Evolutionary conservation across 2,329 filamentous ascomycete species (phyloP).

Genomic region (Lasiodiplodia theobromae): DNA sequence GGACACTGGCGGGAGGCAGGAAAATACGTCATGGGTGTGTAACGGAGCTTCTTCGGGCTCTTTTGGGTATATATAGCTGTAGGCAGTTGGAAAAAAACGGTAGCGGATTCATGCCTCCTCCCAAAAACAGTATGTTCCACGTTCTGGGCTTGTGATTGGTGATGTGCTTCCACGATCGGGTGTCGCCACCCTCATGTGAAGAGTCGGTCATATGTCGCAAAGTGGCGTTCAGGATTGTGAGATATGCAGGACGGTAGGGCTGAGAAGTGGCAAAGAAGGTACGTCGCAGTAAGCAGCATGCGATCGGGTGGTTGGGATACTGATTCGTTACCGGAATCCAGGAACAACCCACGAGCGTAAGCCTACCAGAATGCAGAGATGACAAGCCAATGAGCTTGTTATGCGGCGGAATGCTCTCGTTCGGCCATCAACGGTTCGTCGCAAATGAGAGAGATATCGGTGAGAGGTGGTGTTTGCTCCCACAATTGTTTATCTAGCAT

Average conservation of each 20-base stretch:
- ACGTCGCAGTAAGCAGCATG: constrained; percentile 16
- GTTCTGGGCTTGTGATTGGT: not conserved
- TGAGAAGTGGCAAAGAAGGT: constrained; percentile 12
- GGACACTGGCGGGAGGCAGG: constrained; percentile 21
- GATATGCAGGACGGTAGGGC: not conserved
- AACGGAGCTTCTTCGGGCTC: not conserved
- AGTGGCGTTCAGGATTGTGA: not conserved
- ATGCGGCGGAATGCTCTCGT: not conserved
- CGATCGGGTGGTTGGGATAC: not conserved
- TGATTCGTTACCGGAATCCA: constrained; percentile 17
- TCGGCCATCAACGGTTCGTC: not conserved
- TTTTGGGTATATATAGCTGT: constrained; percentile 22
- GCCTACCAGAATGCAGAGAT: not conserved
- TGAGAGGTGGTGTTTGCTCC: not conserved
- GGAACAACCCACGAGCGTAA: not conserved
- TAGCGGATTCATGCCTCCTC: constrained; percentile 14
- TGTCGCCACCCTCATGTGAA: not conserved
- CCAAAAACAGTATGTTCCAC: not conserved
- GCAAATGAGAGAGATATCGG: not conserved
- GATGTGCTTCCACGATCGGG: not conserved
- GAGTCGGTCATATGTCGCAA: not conserved
- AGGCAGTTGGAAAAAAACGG: constrained; percentile 17
- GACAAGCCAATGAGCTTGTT: not conserved
- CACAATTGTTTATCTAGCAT: not conserved
- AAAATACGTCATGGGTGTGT: constrained; percentile 14